Percentiles rank a stretch among this genome's conserved stretches.
Evolutionary conservation across 371 early-diverging fungal genomes (phyloP).

Genomic region (Mortierella sp.): DNA sequence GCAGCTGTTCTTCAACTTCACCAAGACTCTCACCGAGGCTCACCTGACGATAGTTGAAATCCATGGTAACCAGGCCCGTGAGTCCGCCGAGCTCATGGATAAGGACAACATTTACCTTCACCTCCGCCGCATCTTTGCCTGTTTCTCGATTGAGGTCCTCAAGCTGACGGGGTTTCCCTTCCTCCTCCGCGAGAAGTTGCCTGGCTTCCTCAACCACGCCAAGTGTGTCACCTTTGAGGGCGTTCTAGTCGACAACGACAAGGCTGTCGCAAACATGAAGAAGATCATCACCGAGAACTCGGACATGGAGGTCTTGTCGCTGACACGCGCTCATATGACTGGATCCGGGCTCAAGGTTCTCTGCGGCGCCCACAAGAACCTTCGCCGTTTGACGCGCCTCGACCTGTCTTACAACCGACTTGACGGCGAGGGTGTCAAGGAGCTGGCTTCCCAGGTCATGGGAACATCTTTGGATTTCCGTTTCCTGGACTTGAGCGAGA

Average conservation of each 20-base stretch:
- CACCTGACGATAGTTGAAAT: slow-evolving; percentile 52
- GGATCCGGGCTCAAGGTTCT: slow-evolving; percentile 48
- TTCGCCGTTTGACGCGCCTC: slow-evolving; percentile 36
- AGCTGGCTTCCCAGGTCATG: slow-evolving; percentile 28
- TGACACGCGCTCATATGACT: slow-evolving; percentile 38
- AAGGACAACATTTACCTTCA: slow-evolving; percentile 52
- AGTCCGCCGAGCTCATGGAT: slow-evolving; percentile 48
- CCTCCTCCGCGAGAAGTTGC: slow-evolving; percentile 45
- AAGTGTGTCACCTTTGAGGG: slow-evolving; percentile 45
- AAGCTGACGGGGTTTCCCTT: slow-evolving; percentile 46
- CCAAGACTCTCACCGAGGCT: slow-evolving; percentile 32
- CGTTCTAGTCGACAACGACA: slow-evolving; percentile 51
- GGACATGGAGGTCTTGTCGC: slow-evolving; percentile 38
- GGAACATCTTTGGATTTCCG: slow-evolving; percentile 38
- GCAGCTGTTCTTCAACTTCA: slow-evolving; percentile 29
- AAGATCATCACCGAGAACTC: slow-evolving; percentile 48
- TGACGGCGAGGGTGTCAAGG: slow-evolving; percentile 49
- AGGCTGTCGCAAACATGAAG: slow-evolving; percentile 54
- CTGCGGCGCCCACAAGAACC: slow-evolving; percentile 37
- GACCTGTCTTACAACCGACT: slow-evolving; percentile 45
- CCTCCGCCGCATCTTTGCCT: slow-evolving; percentile 46
- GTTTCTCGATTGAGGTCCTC: slow-evolving; percentile 35
- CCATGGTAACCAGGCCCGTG: slow-evolving; percentile 43
- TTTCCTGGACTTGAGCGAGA: slow-evolving; percentile 41
- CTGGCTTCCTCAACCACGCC: slow-evolving; percentile 37